Base-by-base conservation (phyloP, 2,329 filamentous ascomycete genomes). In the Meredithiella fracta region DNA sequence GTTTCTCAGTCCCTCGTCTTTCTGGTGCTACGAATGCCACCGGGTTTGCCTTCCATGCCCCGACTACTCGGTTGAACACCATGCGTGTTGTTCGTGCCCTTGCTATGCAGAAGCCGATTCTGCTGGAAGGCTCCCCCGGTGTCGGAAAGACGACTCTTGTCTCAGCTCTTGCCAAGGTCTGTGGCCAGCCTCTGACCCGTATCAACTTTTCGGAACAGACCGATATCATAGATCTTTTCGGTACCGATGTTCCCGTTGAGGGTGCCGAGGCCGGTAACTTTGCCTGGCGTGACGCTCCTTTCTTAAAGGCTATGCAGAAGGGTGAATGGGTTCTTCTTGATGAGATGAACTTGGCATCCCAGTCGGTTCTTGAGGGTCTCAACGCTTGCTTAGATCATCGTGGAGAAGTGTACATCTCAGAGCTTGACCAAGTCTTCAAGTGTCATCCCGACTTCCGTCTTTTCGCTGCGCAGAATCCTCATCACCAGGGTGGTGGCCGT, bases 131-230 rank as follows among this genome's bases (percentile, higher is more conserved):
- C 37, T 96, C 86, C 62, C 92, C 92, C n/a, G 92, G 92, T 65
- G 92, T 99, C 22, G 92, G 92, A 56, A 99, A 98, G 72, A 99
- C 92, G 0, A 94, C 91, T 1, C 75, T 99, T 14, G 81, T 99
- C 22, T 83, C 85, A 49, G 90, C 92, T 0, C 73, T 98, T 49
- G 86, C 94, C 1, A 78, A 79, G 62, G 82, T 83, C 3, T 85
- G 87, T 60, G 88, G 90, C 3, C 83, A 83, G 60, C 84, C 86
- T 6, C 70, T 99, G 60, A 95, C 89, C 0, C 79, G 92, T 63
- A 96, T 99, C 69, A 99, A 99, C 65, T 73, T 99, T 59, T 97
- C 92, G 0, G 92, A 98, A 63, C 92, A 98, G 69, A 98, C 94
- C 0, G 92, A 98, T 67, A 72, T 98, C 52, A 96, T 97, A 78